Evolutionary conservation across 2,329 filamentous ascomycete species (phyloP).

Genomic region (Colletotrichum sp.): DNA sequence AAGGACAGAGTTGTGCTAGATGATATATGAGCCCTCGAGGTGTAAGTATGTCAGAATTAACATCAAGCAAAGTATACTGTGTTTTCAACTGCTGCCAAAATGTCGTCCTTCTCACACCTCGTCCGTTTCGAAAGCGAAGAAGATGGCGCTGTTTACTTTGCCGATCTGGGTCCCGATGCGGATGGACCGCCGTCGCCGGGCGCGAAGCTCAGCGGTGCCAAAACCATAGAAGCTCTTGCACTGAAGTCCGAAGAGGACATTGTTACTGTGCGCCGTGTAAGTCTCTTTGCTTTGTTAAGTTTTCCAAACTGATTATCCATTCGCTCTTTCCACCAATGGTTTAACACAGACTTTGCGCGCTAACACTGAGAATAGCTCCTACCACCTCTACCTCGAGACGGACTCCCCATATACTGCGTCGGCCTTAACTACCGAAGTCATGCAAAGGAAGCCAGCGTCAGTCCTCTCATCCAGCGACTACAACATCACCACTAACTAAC

Average conservation of each 20-base stretch:
- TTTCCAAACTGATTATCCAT: neutral
- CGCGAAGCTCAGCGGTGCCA: neutral
- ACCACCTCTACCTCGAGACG: neutral
- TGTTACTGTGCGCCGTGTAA: neutral
- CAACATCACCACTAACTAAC: neutral
- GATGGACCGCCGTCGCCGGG: neutral
- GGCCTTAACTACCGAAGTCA: neutral
- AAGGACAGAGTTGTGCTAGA: neutral
- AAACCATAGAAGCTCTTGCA: neutral
- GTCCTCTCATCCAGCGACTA: neutral
- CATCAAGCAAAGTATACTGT: neutral
- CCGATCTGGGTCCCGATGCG: slow-evolving; percentile 19
- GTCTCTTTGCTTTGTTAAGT: neutral
- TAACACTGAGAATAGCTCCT: neutral
- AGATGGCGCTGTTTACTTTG: slow-evolving; percentile 19
- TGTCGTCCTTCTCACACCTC: slow-evolving; percentile 19
- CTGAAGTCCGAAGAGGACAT: slow-evolving; percentile 24
- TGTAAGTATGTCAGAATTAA: fast-evolving
- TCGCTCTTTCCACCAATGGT: neutral
- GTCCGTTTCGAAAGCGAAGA: slow-evolving; percentile 23
- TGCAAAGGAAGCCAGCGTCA: neutral
- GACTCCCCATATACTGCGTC: neutral
- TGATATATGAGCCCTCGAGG: neutral
- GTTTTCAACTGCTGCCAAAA: neutral
- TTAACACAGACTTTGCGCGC: neutral